These are phyloP conservation scores for Erodium moschatum DNA, from an alignment of 441 rosid species.

Conservation along the genomic window DNA sequence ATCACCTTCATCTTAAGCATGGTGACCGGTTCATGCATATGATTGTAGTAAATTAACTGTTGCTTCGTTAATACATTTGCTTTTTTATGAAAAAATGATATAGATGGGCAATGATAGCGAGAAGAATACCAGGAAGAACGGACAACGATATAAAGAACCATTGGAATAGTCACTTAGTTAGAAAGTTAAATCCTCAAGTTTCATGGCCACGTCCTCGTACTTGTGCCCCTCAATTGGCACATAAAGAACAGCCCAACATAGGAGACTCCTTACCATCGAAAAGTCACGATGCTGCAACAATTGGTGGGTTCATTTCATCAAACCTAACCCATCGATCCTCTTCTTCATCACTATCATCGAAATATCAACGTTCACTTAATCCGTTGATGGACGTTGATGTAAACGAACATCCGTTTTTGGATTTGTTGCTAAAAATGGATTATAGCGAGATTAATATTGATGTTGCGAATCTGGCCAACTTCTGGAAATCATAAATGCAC, in stretches of 20 bases:
- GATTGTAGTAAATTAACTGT: background rate
- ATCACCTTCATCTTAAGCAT: background rate
- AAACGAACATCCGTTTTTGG: background rate
- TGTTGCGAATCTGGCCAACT: too few species aligned
- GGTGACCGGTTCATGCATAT: too few species aligned
- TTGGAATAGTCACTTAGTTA: background rate
- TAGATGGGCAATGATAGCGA: background rate
- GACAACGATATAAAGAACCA: background rate
- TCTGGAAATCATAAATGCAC: too few species aligned
- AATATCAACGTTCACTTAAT: background rate
- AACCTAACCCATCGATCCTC: too few species aligned
- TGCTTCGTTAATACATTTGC: background rate
- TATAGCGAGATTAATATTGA: too few species aligned
- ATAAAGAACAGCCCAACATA: background rate
- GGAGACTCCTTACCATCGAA: too few species aligned
- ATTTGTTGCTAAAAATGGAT: background rate
- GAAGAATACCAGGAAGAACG: background rate
- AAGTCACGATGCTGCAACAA: too few species aligned
- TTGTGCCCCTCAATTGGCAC: too few species aligned
- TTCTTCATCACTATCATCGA: background rate
- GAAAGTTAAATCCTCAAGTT: background rate
- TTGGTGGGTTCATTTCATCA: too few species aligned
- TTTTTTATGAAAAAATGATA: background rate
- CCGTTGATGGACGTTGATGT: background rate
- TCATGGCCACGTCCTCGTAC: background rate